These are phyloP conservation scores for Backusella tarrabulga DNA, from an alignment of 192 early-diverging fungal genomes.

Conservation along the genomic window DNA sequence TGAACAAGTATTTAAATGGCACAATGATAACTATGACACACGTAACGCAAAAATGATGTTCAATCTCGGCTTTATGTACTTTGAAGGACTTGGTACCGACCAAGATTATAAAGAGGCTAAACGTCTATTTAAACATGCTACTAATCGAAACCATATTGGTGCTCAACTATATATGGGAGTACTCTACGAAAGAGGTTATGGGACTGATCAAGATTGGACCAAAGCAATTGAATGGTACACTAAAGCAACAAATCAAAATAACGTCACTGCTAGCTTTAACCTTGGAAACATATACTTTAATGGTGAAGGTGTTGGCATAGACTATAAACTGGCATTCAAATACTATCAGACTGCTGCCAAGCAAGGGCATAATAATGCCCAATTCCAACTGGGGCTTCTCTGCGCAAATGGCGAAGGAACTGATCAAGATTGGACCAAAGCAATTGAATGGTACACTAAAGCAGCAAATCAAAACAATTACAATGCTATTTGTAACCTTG, in stretches of 20 bases:
- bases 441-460: background rate
- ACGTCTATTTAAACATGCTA: too few relatives aligned
- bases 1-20: background rate
- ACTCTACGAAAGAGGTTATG: background rate
- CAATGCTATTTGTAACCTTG: background rate
- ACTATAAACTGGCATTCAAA: background rate
- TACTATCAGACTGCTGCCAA: background rate
- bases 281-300: background rate
- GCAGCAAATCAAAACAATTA: background rate
- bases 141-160: too few relatives aligned
- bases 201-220: background rate
- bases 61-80: background rate
- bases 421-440: background rate
- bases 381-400: background rate
- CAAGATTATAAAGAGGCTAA: too few relatives aligned
- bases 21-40: background rate
- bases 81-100: background rate
- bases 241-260: background rate
- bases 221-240: background rate
- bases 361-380: background rate
- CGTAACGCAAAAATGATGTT: background rate
- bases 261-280: background rate
- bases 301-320: background rate
- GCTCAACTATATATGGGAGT: background rate
- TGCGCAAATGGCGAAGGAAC: background rate